Evolutionary conservation across 2,329 filamentous ascomycete species (phyloP), one percentile per base, ranked within the genome.

Genomic region (Trichoderma sp.): DNA sequence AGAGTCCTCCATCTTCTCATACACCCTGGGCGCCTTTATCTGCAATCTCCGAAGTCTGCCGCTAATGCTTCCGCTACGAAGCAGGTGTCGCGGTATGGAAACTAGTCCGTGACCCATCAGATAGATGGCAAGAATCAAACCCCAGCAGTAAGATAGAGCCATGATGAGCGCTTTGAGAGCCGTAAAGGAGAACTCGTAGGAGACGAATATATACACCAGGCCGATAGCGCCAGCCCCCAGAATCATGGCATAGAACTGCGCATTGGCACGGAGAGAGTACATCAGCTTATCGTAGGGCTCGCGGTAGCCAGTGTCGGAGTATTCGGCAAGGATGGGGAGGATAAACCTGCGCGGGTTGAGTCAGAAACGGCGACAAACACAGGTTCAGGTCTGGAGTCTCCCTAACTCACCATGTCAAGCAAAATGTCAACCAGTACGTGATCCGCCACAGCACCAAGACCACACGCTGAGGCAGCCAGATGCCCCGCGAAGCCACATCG

Each of bases 41-140:
- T 98, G 93, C 39, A 97, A 83, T 39, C 91, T 85, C 69, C 89
- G 89, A 56, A 99, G 79, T 67, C 90, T 86, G 58, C 87, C 88
- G 71, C 89, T 91, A 54, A 94, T 87, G 75, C 89, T 93, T 35
- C 93, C 90, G 75, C 92, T 91, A 68, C 90, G 88, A 74, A 95
- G 90, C 17, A 99, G 82, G 42, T 87, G 87, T 71, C 94, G 86
- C 1, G 95, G 95, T 67, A 99, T 91, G 1, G 94, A 91, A 35
- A 99, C 95, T 29, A 99, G 84, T 8, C 95, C 95, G 78, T 99
- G 95, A 7, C 95, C 95, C 94, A 99, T 98, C 48, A 99, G 84
- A 75, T 97, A 98, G 70, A 99, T 97, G 54, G 94, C 95, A 63
- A 98, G 84, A 5, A 94, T 84, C 73, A 99, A 81, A 73, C 94